Evolutionary conservation across 129 eudicot genomes (phyloP).

Genomic region (Cynara cardunculus): DNA sequence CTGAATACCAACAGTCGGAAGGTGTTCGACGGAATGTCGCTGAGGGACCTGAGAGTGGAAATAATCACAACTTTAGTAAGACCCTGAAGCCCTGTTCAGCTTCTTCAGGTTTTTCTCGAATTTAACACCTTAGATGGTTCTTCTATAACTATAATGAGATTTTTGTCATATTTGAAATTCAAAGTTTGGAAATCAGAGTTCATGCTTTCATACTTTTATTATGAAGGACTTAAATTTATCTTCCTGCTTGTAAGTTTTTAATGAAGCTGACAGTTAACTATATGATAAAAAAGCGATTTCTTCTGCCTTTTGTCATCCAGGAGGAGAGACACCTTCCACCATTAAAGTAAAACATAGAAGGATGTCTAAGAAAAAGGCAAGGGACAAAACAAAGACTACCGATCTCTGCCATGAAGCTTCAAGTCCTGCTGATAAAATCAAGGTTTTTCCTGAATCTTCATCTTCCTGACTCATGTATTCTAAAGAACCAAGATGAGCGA

Average conservation of each 20-base stretch:
- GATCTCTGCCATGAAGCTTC: constrained; percentile 16
- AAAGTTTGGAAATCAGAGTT: not conserved
- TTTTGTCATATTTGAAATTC: not conserved
- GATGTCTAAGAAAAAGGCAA: constrained; percentile 41
- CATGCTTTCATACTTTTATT: not conserved
- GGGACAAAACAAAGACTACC: constrained; percentile 16
- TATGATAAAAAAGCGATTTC: not conserved
- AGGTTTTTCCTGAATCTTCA: not conserved
- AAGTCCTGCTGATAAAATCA: constrained; percentile 7
- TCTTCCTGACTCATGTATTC: not conserved
- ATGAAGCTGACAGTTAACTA: not conserved
- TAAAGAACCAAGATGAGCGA: not conserved
- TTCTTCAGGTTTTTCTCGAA: not conserved
- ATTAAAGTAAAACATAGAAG: constrained; percentile 52
- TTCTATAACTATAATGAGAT: not conserved
- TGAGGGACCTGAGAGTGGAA: constrained; percentile 19
- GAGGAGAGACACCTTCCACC: constrained; percentile 31
- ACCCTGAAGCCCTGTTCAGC: not conserved
- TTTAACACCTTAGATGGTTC: not conserved
- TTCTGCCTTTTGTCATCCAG: constrained; percentile 21
- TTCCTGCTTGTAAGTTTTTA: not conserved
- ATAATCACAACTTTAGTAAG: constrained; percentile 26
- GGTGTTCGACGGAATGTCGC: constrained; percentile 60
- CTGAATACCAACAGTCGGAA: constrained; percentile 20
- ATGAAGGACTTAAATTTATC: not conserved